phyloP scores from a whole-genome alignment of 345 rosid genomes.

The Gossypium raimondii region DNA sequence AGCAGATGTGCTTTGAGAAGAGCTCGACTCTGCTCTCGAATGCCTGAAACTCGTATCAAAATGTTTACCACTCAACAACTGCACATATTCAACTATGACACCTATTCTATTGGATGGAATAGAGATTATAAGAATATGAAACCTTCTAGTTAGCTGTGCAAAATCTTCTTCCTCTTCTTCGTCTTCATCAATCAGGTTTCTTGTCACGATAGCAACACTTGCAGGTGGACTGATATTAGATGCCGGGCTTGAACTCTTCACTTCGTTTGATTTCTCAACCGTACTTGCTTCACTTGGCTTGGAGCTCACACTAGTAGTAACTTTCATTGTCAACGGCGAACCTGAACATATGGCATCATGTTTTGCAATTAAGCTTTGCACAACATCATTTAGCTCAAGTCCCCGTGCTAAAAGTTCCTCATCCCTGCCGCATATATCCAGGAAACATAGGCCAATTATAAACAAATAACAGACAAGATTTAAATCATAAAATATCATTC shows the following conservation, averaged over 20 bases:
- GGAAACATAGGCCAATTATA: not conserved
- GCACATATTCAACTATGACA: not conserved
- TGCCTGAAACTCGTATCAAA: not conserved
- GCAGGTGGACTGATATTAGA: not conserved
- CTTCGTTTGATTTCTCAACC: not conserved
- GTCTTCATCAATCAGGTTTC: not conserved
- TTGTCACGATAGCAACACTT: not conserved
- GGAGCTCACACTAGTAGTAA: not conserved
- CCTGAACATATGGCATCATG: conserved; percentile 43
- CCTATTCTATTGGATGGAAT: not conserved
- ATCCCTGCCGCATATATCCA: conserved; percentile 46
- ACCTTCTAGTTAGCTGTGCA: not conserved
- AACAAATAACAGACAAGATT: not conserved
- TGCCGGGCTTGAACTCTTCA: not conserved
- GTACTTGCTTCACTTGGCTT: not conserved
- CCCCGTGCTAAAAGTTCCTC: conserved; percentile 83
- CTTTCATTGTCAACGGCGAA: not conserved
- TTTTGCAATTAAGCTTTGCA: conserved; percentile 69
- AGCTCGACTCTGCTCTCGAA: not conserved
- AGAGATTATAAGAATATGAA: not conserved
- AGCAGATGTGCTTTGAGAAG: conserved; percentile 3
- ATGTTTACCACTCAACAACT: not conserved
- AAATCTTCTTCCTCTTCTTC: not conserved
- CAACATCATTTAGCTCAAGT: conserved; percentile 80
- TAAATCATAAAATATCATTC: not conserved